Evolutionary conservation across 148 eudicot species (phyloP), one percentile per base, ranked within the genome.

Genomic region (Chenopodium quinoa): DNA sequence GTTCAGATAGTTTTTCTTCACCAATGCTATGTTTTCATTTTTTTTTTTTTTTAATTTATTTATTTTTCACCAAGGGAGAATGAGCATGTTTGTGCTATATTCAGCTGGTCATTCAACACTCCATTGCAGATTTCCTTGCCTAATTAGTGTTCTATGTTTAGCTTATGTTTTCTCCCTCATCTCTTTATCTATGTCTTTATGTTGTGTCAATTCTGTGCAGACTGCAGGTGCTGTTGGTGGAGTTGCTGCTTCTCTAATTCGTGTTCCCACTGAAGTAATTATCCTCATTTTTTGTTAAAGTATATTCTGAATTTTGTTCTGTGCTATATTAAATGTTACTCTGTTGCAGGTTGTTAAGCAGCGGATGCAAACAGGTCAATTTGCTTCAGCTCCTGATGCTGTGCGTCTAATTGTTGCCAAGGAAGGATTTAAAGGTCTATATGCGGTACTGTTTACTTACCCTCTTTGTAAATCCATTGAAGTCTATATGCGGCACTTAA

Each of bases 391-490:
- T 75, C 95, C 97, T 75, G 86, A 86, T 86, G 97, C 97, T 64
- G 93, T 93, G 79, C 93, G 93, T 14, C 83, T 93, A 25, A 93
- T 95, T 76, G 86, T 91, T 90, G 73, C 93, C 66, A 92, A 82
- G 81, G 97, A 95, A 85, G 97, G 99, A 64, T 95, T 90, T 81
- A 95, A 89, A 90, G 99, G 97, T 81, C 93, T 95, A 79, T 96
- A 89, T 89, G 98, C 98, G 92, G 99, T 95, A 93, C 79, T 78
- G 23, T 64, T 82, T 85, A 74, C 71, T 80, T 67, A 81, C 75
- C 56, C 27, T 77, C 71, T 70, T 75, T 67, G 50, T 76, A 14
- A 6, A 62, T n/a, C 34, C 7, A 67, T 29, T 4, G 62, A 56
- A 52, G 17, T 31, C 3, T 48, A 37, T 37, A 6, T 37, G 40